Evolutionary conservation across 1,284 basidiomycete genomes (phyloP).

Genomic region (Cryptococcus amylolentus): DNA sequence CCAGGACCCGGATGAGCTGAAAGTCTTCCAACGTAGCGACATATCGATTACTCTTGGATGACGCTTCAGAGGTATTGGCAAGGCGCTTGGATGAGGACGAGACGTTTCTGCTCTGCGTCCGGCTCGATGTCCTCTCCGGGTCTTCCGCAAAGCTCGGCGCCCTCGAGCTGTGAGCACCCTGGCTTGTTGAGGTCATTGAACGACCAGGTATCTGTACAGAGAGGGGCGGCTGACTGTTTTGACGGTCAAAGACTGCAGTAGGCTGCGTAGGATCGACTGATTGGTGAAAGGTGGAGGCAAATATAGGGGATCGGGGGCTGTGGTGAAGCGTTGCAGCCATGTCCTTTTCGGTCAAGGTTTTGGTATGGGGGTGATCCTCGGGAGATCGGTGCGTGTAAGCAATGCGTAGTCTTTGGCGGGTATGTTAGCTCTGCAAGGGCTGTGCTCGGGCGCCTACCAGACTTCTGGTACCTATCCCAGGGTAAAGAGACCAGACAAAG

Average conservation of each 20-base stretch:
- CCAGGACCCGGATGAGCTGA: conserved; percentile 91
- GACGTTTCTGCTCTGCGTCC: background rate
- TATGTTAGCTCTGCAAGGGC: too few relatives aligned
- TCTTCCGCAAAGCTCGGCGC: too few relatives aligned
- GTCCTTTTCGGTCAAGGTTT: background rate
- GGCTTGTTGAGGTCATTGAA: too few relatives aligned
- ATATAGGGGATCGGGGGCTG: background rate
- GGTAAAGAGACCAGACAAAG: too few relatives aligned
- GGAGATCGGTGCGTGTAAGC: too few relatives aligned
- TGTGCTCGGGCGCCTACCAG: too few relatives aligned
- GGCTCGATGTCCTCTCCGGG: background rate
- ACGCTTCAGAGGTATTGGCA: background rate
- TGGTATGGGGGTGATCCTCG: too few relatives aligned
- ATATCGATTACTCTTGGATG: background rate
- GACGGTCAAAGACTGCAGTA: background rate
- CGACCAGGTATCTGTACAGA: too few relatives aligned
- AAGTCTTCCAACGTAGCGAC: conserved; percentile 77
- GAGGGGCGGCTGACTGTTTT: too few relatives aligned
- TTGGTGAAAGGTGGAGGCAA: background rate
- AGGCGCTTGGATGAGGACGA: background rate
- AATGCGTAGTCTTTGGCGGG: too few relatives aligned
- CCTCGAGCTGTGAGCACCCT: too few relatives aligned
- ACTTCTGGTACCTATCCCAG: too few relatives aligned
- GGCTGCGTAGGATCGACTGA: background rate
- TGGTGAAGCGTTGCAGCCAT: background rate